Evolutionary conservation across 2,329 filamentous ascomycete genomes (phyloP).

Genomic region (Coniochaeta sp.): DNA sequence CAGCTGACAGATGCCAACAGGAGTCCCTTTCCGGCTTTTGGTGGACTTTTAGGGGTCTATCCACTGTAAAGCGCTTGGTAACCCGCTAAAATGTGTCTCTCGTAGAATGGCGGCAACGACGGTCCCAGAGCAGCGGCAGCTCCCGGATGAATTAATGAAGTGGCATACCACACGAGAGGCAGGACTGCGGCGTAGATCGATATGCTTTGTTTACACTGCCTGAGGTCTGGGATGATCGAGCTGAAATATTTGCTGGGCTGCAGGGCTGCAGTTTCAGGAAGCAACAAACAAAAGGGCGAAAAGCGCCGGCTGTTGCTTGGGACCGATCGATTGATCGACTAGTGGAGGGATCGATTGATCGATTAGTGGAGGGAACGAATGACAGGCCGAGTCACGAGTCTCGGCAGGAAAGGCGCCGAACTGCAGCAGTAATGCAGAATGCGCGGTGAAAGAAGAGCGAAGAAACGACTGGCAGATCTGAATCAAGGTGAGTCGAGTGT

Average conservation of each 20-base stretch:
- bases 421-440: not conserved
- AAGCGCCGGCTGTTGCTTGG: conserved; percentile 1
- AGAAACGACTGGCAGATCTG: too few species aligned
- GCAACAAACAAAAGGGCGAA: not conserved
- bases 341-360: not conserved
- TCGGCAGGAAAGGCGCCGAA: not conserved
- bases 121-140: not conserved
- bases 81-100: not conserved
- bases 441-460: not conserved
- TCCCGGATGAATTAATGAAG: not conserved
- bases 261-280: not conserved
- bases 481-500: not conserved
- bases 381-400: not conserved
- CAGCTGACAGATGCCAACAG: conserved; percentile 4
- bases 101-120: too few species aligned
- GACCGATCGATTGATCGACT: not conserved
- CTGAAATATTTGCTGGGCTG: too few species aligned
- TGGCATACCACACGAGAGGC: not conserved
- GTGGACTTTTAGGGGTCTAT: not conserved
- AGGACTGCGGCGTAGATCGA: not conserved
- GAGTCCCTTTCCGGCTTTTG: not conserved
- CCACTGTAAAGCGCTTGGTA: not conserved
- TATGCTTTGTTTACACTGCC: not conserved
- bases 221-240: not conserved
- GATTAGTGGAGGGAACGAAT: not conserved